Evolutionary conservation across 2,329 filamentous ascomycete genomes (phyloP).

Genomic region (Hypomyces perniciosus): DNA sequence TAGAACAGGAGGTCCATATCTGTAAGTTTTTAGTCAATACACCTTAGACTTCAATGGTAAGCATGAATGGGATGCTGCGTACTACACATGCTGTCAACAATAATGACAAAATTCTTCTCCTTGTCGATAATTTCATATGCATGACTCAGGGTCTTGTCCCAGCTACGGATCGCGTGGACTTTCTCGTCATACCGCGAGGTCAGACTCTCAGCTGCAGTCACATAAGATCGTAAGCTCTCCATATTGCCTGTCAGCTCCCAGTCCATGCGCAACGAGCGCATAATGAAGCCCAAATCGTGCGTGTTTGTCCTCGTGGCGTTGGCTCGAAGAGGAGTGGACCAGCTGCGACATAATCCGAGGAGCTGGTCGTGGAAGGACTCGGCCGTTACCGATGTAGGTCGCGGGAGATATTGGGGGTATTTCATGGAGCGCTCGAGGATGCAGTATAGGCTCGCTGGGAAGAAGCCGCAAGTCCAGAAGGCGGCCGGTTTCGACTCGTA

Average conservation of each 20-base stretch:
- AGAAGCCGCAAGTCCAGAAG: slow-evolving; percentile 40
- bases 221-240: slow-evolving; percentile 33
- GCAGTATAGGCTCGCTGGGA: slow-evolving; percentile 31
- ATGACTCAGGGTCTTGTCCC: slow-evolving; percentile 35
- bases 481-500: slow-evolving; percentile 24
- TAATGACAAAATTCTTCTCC: slow-evolving; percentile 30
- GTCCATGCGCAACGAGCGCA: slow-evolving; percentile 39
- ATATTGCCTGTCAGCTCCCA: slow-evolving; percentile 40
- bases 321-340: slow-evolving; percentile 29
- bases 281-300: slow-evolving; percentile 50
- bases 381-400: neutral
- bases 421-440: slow-evolving; percentile 29
- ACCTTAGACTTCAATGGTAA: neutral
- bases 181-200: slow-evolving; percentile 35
- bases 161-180: slow-evolving; percentile 41
- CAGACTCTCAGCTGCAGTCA: slow-evolving; percentile 39
- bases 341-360: slow-evolving; percentile 21
- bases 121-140: slow-evolving; percentile 19
- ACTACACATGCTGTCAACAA: slow-evolving; percentile 38
- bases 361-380: slow-evolving; percentile 14
- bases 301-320: slow-evolving; percentile 42
- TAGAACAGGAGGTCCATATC: slow-evolving; percentile 34
- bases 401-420: slow-evolving; percentile 19
- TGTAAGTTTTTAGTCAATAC: neutral
- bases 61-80: neutral